Base-by-base conservation (phyloP, 352 stramenopile genomes). In the Globisporangium heterothallicum region DNA sequence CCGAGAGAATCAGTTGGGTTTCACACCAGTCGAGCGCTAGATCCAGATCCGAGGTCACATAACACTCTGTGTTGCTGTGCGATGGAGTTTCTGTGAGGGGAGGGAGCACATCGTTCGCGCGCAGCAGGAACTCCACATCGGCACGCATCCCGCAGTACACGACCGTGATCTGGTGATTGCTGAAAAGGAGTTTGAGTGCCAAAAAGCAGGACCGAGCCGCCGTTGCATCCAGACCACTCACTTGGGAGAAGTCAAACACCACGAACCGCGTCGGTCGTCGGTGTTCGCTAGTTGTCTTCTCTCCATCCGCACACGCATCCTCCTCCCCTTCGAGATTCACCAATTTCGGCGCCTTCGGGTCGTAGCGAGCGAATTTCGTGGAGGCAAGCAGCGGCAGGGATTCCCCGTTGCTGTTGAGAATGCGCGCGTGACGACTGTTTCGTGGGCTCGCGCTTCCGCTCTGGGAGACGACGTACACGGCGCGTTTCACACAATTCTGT, bases 171-270 rank as follows among this genome's bases (percentile, higher is more conserved):
- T 65, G 60, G 49, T 76, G 66, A 4, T 70, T 62, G 29, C 59
- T 63, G 26, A 88, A 83, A 2, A 84, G 63, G 40, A 83, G 61
- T 42, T 88, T 86, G 12, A 90, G 62, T 18, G 72, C 68, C 21
- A 86, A 59, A 46, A 91, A 91, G 42, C 78, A 88, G 1, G 73
- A 85, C 6, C 80, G 60, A 2, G 79, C 75, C 14, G 83, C 81
- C 4, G 83, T 94, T 10, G 79, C 78, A 52, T 94, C 83, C 58
- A 94, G 70, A 1, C 83, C 82, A 4, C 65, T 90, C n/a, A 93
- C 82, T 43, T 69, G 65, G 16, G 73, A 70, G 49, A 94, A 92
- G 52, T 93, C 80, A 25, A 94, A 65, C 29, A 94, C 71, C 46
- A 91, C 62, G 64, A 82, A 88, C 30, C 60, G 72, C 18, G 75